phyloP scores from a whole-genome alignment of 345 rosid species.

The Syzygium grande region DNA sequence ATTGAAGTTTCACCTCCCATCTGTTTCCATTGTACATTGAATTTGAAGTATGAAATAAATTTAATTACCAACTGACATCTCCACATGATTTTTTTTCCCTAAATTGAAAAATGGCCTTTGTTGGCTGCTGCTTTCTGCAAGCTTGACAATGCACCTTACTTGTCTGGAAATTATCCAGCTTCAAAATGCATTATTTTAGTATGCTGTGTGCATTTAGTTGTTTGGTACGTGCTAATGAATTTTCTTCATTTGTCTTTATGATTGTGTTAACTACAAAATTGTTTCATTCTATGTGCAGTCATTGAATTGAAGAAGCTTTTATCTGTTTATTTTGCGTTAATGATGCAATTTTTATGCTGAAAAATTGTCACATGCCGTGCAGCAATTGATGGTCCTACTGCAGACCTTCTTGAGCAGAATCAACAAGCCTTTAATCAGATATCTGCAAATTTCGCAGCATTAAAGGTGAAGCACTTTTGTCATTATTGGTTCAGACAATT shows the following conservation, averaged over 20 bases:
- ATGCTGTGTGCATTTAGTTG: background rate
- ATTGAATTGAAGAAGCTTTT: background rate
- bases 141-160: background rate
- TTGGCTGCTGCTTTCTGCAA: background rate
- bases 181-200: background rate
- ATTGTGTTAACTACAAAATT: background rate
- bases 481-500: background rate
- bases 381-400: constrained; percentile 43
- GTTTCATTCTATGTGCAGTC: background rate
- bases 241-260: background rate
- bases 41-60: background rate
- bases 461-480: constrained; percentile 28
- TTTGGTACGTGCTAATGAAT: background rate
- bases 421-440: constrained; percentile 35
- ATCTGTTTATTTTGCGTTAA: background rate
- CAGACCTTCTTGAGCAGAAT: constrained; percentile 62
- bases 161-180: background rate
- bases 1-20: background rate
- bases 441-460: constrained; percentile 37
- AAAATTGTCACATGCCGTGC: constrained; percentile 5
- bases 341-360: background rate
- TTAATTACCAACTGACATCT: background rate
- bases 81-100: background rate
- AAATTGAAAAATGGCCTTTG: background rate
- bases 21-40: background rate